phyloP scores from a whole-genome alignment of 1,284 basidiomycete genomes.

The Rhodofomes roseus region DNA sequence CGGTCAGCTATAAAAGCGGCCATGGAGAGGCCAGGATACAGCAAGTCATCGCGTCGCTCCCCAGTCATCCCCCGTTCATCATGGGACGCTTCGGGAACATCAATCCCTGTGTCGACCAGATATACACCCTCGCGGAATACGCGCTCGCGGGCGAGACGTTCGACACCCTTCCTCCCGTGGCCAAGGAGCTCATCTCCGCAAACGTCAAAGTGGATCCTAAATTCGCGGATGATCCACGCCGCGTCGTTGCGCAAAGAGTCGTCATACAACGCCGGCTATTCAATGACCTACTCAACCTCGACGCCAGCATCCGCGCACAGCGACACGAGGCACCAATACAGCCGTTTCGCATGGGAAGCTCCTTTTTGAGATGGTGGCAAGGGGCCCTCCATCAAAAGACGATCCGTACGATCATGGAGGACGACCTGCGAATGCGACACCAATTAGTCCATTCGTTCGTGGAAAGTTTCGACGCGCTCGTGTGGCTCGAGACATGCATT shows the following conservation, averaged over 20 bases:
- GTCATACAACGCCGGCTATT: neutral
- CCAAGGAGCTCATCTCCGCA: neutral
- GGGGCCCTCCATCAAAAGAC: neutral
- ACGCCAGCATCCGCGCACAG: neutral
- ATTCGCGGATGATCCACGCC: neutral
- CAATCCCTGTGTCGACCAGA: neutral
- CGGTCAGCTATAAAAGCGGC: neutral
- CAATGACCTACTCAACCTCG: neutral
- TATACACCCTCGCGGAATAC: neutral
- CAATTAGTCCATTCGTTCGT: neutral
- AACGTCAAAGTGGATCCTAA: neutral
- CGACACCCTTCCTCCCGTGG: neutral
- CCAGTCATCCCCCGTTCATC: no score
- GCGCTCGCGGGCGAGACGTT: neutral
- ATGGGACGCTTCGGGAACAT: neutral
- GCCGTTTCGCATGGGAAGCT: neutral
- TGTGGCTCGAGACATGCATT: neutral
- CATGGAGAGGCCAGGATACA: neutral
- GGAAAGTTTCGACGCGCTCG: neutral
- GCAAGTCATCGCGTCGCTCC: neutral
- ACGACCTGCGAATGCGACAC: neutral
- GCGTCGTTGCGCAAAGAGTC: neutral
- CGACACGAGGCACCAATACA: neutral
- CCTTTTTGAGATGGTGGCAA: neutral
- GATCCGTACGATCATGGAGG: neutral